Evolutionary conservation across 2,329 filamentous ascomycete genomes (phyloP), one percentile per base, ranked within the genome.

Genomic region (Talaromyces funiculosus): DNA sequence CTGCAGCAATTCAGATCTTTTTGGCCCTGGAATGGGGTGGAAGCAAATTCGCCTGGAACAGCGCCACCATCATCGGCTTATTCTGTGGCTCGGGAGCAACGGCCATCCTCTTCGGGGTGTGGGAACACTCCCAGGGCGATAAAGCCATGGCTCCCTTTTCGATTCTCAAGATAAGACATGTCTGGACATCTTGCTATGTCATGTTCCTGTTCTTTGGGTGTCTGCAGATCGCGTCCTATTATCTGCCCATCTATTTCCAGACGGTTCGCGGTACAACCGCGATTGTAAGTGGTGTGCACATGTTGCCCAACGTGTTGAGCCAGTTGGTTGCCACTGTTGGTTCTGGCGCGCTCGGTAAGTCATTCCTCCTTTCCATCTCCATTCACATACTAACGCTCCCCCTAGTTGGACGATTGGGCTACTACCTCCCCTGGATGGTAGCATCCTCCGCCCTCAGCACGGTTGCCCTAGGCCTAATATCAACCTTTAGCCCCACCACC

Each of bases 141-240:
- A 62, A 59, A 12, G 61, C 78, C 4, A 68, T 78, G 53, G 61
- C 80, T 64, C 53, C 68, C n/a, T 64, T 61, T 71, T 7, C 65
- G 78, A 7, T 62, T 76, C 24, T 71, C 66, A 54, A 66, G 74
- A 31, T 71, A 74, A 38, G 70, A 69, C 31, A 38, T 26, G 60
- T 61, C 4, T 61, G 18, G 70, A 79, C 55, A 66, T 62, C 60
- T 0, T 59, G 51, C 10, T 18, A 56, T 10, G 53, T 38, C 6
- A 42, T 54, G 37, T 63, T 26, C 64, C 67, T 57, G 65, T 69
- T 53, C 62, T 66, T 37, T 70, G 69, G 62, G 72, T 72, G 67
- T 20, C 22, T 62, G 33, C 60, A 59, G 42, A 38, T 54, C 33
- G 42, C 43, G 10, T 26, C 60, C 68, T 65, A 59, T 8, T 67